Base-by-base conservation (phyloP, 1,284 basidiomycete species). In the Volvariella surrecta region DNA sequence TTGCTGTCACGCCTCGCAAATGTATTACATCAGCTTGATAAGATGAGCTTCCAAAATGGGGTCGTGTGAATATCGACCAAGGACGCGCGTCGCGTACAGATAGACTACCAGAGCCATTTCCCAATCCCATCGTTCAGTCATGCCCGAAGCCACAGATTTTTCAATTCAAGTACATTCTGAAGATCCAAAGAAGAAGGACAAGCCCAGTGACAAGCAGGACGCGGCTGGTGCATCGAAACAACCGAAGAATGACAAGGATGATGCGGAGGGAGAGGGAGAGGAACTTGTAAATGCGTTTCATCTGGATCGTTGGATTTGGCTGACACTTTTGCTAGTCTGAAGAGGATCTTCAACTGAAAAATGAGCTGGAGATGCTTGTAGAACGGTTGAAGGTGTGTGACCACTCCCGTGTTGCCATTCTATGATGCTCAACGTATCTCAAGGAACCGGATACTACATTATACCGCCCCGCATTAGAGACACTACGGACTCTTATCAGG, bases 351-450 rank as follows among this genome's bases (percentile, higher is more conserved):
- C 90, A 95, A 59, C 80, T 99, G 48, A 91, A 91, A 68, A 86
- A 82, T 48, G 94, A 99, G 68, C 76, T 99, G 24, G 96, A 99
- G 61, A 96, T 99, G 94, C 79, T 99, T 19, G 82, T 96, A 20
- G 93, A 99, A 62, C 79, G 96, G 39, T 64, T 99, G 48, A 91
- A 89, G 71, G 94, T 93, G 51, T 31, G 21, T 19, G 28, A 45
- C 30, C 34, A 32, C 13, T 43, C 34, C 11, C 40, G 41, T 3
- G 19, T 15, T 37, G 20, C 11, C 32, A 19, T 22, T 42, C 21
- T 24, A 28, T 19, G 43, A 42, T 44, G 45, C 50, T 35, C 45
- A 39, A 37, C 37, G 42, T 47, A 46, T 44, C 22, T 43, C 43
- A 55, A 97, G 93, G 96, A 99, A 80, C 60, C 84, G 46, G 81